Evolutionary conservation across 345 rosid species (phyloP).

Genomic region (Stellera chamaejasme): DNA sequence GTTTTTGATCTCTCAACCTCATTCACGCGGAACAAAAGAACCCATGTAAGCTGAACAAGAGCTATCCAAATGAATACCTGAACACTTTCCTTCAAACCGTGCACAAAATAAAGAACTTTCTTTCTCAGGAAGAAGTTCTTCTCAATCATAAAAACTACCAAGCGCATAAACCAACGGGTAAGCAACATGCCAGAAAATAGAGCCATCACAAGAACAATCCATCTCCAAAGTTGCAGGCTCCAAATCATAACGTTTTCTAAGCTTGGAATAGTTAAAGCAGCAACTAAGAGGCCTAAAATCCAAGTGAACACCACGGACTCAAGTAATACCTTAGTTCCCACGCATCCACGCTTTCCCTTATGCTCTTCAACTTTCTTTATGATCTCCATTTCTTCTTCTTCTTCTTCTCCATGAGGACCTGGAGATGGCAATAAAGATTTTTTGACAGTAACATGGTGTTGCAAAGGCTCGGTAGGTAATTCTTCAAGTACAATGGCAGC

Average conservation of each 20-base stretch:
- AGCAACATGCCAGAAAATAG: constrained; percentile 61
- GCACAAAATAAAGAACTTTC: constrained; percentile 84
- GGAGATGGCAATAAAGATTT: constrained; percentile 31
- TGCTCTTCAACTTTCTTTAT: constrained; percentile 41
- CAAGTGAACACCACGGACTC: constrained; percentile 38
- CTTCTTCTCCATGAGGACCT: constrained; percentile 16
- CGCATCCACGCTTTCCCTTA: constrained; percentile 25
- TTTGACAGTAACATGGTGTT: constrained; percentile 29
- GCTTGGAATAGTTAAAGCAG: constrained; percentile 42
- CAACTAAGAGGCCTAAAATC: constrained; percentile 37
- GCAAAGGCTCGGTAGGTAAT: constrained; percentile 14
- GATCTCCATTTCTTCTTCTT: constrained; percentile 55
- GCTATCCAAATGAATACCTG: constrained; percentile 75
- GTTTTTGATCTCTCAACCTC: constrained; percentile 26
- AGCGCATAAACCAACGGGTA: constrained; percentile 71
- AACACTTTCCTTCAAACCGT: constrained; percentile 78
- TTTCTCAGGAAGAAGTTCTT: constrained; percentile 57
- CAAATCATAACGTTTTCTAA: constrained; percentile 27
- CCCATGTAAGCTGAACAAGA: constrained; percentile 62
- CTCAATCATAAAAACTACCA: constrained; percentile 72
- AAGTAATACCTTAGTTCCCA: constrained; percentile 28
- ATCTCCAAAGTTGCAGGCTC: constrained; percentile 72
- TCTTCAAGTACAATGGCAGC: constrained; percentile 37
- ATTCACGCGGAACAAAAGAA: constrained; percentile 34
- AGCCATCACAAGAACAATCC: constrained; percentile 77